These are phyloP conservation scores for Isabelozyma pseudorhagii DNA, from an alignment of 805 yeast genomes.

Conservation along the genomic window DNA sequence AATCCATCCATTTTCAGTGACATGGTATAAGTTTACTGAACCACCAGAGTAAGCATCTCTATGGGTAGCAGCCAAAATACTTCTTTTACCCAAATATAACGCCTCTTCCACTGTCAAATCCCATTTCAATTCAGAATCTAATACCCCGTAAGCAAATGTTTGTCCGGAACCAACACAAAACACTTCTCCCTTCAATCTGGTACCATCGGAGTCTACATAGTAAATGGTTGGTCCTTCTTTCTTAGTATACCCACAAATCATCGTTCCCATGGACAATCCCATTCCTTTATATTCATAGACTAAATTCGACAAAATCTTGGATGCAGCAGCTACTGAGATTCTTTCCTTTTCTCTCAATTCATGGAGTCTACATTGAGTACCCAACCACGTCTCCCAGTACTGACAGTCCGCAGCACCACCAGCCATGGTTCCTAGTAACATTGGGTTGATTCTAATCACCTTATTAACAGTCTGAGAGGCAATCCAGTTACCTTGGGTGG, in stretches of 20 bases:
- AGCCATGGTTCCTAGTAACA: conserved; percentile 95
- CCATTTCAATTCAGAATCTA: conserved; percentile 90
- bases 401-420: conserved; percentile 99
- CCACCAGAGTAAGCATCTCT: conserved; percentile 99
- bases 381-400: conserved; percentile 99
- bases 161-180: conserved; percentile 99
- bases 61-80: conserved; percentile 95
- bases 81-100: conserved; percentile 87
- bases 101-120: conserved; percentile 93
- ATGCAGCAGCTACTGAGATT: conserved; percentile 94
- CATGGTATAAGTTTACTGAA: conserved; percentile 88
- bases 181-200: conserved; percentile 88
- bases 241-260: conserved; percentile 96
- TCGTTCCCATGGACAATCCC: conserved; percentile 99
- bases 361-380: conserved; percentile 91
- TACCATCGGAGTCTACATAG: conserved; percentile 96
- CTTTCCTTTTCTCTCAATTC: conserved; percentile 94
- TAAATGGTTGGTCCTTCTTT: conserved; percentile 94
- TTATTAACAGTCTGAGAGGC: conserved; percentile 98
- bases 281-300: conserved; percentile 94
- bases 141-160: conserved; percentile 97
- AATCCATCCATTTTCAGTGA: conserved; percentile 90
- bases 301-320: conserved; percentile 85
- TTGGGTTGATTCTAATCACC: conserved; percentile 95
- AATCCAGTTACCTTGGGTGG: conserved; percentile 97